phyloP scores from a whole-genome alignment of 129 eudicot species.

The Chrysanthemum seticuspe region DNA sequence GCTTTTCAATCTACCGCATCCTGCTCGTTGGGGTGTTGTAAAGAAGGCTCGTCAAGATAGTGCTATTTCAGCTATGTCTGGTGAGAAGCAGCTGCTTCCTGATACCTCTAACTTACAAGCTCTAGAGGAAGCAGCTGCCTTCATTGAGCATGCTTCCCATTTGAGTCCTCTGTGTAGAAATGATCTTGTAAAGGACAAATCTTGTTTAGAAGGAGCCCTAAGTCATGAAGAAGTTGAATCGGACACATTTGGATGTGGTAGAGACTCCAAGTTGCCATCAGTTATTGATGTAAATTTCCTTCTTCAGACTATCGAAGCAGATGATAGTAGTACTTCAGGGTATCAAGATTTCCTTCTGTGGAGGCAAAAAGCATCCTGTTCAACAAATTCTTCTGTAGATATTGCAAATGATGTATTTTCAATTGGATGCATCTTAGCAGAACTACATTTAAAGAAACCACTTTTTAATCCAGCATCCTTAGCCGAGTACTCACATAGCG shows the following conservation, averaged over 20 bases:
- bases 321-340: slow-evolving; percentile 54
- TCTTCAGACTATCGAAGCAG: slow-evolving; percentile 72
- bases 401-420: slow-evolving; percentile 75
- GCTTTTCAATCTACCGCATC: slow-evolving; percentile 89
- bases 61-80: background rate
- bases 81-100: slow-evolving; percentile 28
- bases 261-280: slow-evolving; percentile 25
- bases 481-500: slow-evolving; percentile 53
- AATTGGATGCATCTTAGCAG: slow-evolving; percentile 88
- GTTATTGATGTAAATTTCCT: slow-evolving; percentile 56
- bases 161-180: slow-evolving; percentile 56
- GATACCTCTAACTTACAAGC: slow-evolving; percentile 44
- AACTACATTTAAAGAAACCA: slow-evolving; percentile 73
- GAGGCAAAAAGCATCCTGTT: slow-evolving; percentile 45
- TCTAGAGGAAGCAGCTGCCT: slow-evolving; percentile 71
- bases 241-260: slow-evolving; percentile 24
- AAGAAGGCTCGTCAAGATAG: slow-evolving; percentile 16
- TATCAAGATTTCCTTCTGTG: slow-evolving; percentile 87
- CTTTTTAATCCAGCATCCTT: slow-evolving; percentile 70
- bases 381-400: slow-evolving; percentile 34
- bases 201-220: slow-evolving; percentile 6
- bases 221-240: slow-evolving; percentile 2
- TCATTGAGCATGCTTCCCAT: slow-evolving; percentile 75
- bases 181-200: slow-evolving; percentile 27
- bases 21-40: slow-evolving; percentile 54